Percentiles rank a stretch among this genome's conserved stretches.
These are phyloP conservation scores for Phlyctochytrium planicorne DNA, from an alignment of 192 early-diverging fungal genomes.

Conservation along the genomic window DNA sequence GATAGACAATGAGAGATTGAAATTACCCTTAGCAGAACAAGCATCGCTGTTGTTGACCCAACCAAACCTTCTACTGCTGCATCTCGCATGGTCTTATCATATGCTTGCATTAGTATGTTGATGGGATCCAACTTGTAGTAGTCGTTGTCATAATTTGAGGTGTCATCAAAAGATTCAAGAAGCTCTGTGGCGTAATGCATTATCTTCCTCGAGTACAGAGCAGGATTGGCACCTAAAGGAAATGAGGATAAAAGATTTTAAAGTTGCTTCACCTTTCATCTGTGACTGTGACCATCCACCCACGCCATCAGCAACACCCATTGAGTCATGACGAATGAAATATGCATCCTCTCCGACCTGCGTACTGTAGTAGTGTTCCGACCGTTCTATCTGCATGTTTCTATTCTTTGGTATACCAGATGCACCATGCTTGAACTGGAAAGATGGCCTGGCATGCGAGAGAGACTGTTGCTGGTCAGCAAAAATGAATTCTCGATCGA, in stretches of 20 bases:
- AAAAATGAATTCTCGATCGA: not conserved
- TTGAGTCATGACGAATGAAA: conserved; percentile 78
- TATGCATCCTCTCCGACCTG: conserved; percentile 93
- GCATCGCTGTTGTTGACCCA: conserved; percentile 88
- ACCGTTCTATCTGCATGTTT: not conserved
- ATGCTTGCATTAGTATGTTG: conserved; percentile 78
- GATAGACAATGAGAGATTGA: conserved; percentile 10
- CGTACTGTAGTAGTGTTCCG: conserved; percentile 28
- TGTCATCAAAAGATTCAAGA: conserved; percentile 82
- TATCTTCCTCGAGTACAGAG: conserved; percentile 85
- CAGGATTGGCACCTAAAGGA: conserved; percentile 77
- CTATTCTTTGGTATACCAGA: conserved; percentile 56
- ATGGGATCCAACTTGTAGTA: conserved; percentile 79
- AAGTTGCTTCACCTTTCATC: conserved; percentile 10
- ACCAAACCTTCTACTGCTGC: conserved; percentile 72
- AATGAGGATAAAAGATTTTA: conserved; percentile 13
- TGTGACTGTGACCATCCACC: conserved; percentile 81
- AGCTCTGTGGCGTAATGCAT: conserved; percentile 91
- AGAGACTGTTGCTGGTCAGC: conserved; percentile 6
- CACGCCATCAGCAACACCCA: conserved; percentile 95
- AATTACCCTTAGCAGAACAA: conserved; percentile 72
- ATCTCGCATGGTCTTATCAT: conserved; percentile 71
- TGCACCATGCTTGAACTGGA: conserved; percentile 60
- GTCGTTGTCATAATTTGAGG: conserved; percentile 71
- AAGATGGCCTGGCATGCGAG: conserved; percentile 36